Conservation (phyloP, 805 yeast genomes). For the Wickerhamomyces queroliae region DNA sequence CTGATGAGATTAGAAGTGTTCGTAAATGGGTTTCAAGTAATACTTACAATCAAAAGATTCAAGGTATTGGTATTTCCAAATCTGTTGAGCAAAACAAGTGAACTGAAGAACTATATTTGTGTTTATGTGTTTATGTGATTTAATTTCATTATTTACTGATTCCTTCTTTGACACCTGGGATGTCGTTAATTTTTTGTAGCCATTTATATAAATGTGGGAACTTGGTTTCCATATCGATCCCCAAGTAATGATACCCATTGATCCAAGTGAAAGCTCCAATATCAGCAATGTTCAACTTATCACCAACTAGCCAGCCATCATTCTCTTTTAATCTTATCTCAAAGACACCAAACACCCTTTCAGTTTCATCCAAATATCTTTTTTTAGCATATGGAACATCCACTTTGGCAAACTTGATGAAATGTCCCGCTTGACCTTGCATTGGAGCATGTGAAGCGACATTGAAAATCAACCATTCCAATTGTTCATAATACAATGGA, state of each 20-base stretch:
- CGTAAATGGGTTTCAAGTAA: slow-evolving; percentile 66
- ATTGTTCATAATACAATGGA: slow-evolving; percentile 37
- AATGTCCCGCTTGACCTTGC: slow-evolving; percentile 50
- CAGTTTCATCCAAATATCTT: slow-evolving; percentile 40
- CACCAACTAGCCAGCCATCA: slow-evolving; percentile 49
- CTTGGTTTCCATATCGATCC: neutral
- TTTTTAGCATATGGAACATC: slow-evolving; percentile 42
- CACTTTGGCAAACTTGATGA: slow-evolving; percentile 35
- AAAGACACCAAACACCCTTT: slow-evolving; percentile 42
- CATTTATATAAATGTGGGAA: neutral
- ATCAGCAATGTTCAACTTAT: slow-evolving; percentile 50
- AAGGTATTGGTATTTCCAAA: slow-evolving; percentile 58
- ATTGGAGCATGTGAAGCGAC: slow-evolving; percentile 51
- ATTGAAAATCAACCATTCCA: slow-evolving; percentile 47
- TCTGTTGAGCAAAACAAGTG: slow-evolving; percentile 36
- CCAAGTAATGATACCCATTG: neutral
- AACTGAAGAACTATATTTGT: no score
- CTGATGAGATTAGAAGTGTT: slow-evolving; percentile 81
- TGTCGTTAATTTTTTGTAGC: neutral
- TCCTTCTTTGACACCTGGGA: neutral
- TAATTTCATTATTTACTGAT: neutral
- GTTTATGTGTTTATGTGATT: neutral
- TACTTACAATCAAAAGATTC: slow-evolving; percentile 58
- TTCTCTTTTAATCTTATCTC: slow-evolving; percentile 40
- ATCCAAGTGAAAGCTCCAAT: slow-evolving; percentile 40